Conservation (phyloP, 192 early-diverging fungal species). For the Mortierella hygrophila region DNA sequence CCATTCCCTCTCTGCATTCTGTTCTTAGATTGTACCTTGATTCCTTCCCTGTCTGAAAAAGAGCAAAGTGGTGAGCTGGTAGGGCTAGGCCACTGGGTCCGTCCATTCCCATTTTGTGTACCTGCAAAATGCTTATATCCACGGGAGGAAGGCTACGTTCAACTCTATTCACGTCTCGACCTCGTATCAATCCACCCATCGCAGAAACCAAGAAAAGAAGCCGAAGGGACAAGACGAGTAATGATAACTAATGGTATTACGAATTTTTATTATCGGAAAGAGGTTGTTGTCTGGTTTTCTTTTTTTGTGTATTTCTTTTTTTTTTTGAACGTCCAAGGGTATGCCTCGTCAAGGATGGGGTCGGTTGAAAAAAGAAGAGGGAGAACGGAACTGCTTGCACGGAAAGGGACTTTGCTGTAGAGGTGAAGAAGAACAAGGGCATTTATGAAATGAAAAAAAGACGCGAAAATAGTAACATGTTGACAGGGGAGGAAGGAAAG, state of each 20-base stretch:
- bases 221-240: neutral
- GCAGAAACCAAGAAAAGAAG: neutral
- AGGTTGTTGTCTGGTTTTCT: neutral
- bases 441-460: neutral
- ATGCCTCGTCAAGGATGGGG: neutral
- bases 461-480: neutral
- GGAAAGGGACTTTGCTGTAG: neutral
- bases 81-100: too few species aligned
- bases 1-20: too few species aligned
- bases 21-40: too few species aligned
- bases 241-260: constrained; percentile 11
- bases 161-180: too few species aligned
- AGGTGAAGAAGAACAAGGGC: neutral
- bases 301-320: constrained; percentile 1
- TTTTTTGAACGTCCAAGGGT: neutral
- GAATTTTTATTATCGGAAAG: constrained; percentile 6
- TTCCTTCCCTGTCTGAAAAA: neutral
- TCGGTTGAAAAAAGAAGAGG: neutral
- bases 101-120: neutral
- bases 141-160: too few species aligned
- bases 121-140: neutral
- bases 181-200: neutral
- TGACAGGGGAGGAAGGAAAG: too few species aligned
- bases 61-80: too few species aligned
- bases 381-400: too few species aligned